Base-by-base conservation (phyloP, 2,329 filamentous ascomycete species). In the Didymella lethalis region DNA sequence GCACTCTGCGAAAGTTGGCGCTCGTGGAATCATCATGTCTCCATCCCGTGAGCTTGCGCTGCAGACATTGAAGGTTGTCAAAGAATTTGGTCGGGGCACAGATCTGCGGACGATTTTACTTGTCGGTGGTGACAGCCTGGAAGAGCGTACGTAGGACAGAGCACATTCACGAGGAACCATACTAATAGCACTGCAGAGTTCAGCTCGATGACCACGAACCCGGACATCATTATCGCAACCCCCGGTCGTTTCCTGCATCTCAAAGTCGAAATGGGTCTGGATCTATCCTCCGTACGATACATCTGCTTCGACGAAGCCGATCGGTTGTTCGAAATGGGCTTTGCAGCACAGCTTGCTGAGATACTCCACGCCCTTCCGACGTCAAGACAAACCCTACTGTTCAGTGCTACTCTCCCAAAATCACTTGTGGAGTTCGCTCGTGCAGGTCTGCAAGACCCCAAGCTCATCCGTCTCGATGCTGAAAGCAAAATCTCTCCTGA, bases 221-320 rank as follows among this genome's bases (percentile, higher is more conserved):
- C 96, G 0, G 96, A 99, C 75, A 96, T 99, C 66, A 87, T 99
- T 69, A 98, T 99, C 72, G 95, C 95, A 11, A 98, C 96, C 0
- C 95, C 95, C 0, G 95, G 96, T 76, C 91, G 95, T 68, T 99
- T 99, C 70, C 82, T 99, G 66, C 95, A 99, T 83, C 80, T 99
- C 64, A 96, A 98, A 79, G 94, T 98, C 20, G 95, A 99, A 75
- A 99, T 99, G 96, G 84, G 85, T 10, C 79, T 99, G 51, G 92
- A 97, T 71, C 81, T 99, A n/a, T 92, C 90, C 0, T 96, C 92
- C 4, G 89, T 99, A 61, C 86, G 88, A 67, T 99, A 99, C 72
- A 92, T 97, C 25, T 95, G 99, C 8, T 99, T 99, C 64, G 95
- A 99, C 75, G 95, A 99, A 77, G 95, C 95, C 1, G 95, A 99